phyloP scores from a whole-genome alignment of 495 filamentous ascomycete species.

The Aspergillus taichungensis region DNA sequence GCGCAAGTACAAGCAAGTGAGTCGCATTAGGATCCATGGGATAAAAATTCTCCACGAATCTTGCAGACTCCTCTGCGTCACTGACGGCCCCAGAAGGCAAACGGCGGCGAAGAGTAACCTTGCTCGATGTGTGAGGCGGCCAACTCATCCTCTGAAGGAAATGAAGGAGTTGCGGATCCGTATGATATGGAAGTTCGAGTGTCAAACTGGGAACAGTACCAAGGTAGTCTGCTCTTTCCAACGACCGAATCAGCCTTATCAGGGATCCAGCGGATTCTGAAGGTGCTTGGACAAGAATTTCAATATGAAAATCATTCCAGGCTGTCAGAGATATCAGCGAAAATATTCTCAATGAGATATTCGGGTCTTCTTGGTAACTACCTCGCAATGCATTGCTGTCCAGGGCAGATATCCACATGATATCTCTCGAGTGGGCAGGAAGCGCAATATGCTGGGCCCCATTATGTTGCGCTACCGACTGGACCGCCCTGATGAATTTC shows the following conservation, averaged over 20 bases:
- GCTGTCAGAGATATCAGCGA: slow-evolving; percentile 28
- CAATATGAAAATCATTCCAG: slow-evolving; percentile 66
- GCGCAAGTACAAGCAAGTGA: slow-evolving; percentile 70
- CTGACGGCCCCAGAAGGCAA: slow-evolving; percentile 46
- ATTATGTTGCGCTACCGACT: slow-evolving; percentile 31
- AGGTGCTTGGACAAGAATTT: slow-evolving; percentile 70
- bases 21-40: slow-evolving; percentile 50
- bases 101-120: slow-evolving; percentile 60
- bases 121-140: slow-evolving; percentile 44
- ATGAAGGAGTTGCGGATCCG: slow-evolving; percentile 50
- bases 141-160: slow-evolving; percentile 57
- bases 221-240: slow-evolving; percentile 65
- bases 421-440: slow-evolving; percentile 48
- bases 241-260: slow-evolving; percentile 61
- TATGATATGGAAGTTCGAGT: slow-evolving; percentile 63
- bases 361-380: slow-evolving; percentile 22
- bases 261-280: slow-evolving; percentile 59
- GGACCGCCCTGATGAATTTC: slow-evolving; percentile 47
- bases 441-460: slow-evolving; percentile 54
- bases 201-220: slow-evolving; percentile 61
- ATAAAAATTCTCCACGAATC: slow-evolving; percentile 75
- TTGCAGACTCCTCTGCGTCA: slow-evolving; percentile 55
- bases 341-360: not conserved
- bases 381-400: slow-evolving; percentile 61
- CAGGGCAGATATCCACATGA: slow-evolving; percentile 69